These are phyloP conservation scores for carrot (Daucus carota) DNA, from an alignment of 129 eudicot species.

Conservation along the genomic window DNA sequence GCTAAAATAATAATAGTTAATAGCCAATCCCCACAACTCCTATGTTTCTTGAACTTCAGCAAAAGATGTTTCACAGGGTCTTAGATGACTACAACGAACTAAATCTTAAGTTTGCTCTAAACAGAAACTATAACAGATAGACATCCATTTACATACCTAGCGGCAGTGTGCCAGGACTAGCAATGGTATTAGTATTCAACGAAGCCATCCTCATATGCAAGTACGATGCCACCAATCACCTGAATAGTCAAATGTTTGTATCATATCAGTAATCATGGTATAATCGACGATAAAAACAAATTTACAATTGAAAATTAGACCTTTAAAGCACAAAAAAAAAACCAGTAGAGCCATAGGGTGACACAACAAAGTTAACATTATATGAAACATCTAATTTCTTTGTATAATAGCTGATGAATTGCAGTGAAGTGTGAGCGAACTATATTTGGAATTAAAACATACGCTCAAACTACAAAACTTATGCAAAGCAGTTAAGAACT, in stretches of 20 bases:
- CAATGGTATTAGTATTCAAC: constrained; percentile 28
- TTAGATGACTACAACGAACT: not conserved
- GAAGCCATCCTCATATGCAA: constrained; percentile 33
- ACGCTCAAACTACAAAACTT: not conserved
- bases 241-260: not conserved
- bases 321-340: not conserved
- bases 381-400: not conserved
- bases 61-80: not conserved
- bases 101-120: not conserved
- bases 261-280: not conserved
- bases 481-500: not conserved
- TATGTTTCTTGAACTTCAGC: not conserved
- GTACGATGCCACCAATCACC: constrained; percentile 8
- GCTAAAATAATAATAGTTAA: too few species aligned
- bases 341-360: not conserved
- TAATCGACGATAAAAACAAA: not conserved
- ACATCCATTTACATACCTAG: constrained; percentile 28
- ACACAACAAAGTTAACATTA: not conserved
- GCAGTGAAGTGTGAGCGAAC: too few species aligned
- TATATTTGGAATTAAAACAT: too few species aligned
- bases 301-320: not conserved
- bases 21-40: not conserved
- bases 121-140: not conserved
- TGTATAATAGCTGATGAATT: not conserved
- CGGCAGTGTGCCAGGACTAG: constrained; percentile 27